These are phyloP conservation scores for Debaryomyces udenii DNA, from an alignment of 1,139 yeast genomes.

Conservation along the genomic window DNA sequence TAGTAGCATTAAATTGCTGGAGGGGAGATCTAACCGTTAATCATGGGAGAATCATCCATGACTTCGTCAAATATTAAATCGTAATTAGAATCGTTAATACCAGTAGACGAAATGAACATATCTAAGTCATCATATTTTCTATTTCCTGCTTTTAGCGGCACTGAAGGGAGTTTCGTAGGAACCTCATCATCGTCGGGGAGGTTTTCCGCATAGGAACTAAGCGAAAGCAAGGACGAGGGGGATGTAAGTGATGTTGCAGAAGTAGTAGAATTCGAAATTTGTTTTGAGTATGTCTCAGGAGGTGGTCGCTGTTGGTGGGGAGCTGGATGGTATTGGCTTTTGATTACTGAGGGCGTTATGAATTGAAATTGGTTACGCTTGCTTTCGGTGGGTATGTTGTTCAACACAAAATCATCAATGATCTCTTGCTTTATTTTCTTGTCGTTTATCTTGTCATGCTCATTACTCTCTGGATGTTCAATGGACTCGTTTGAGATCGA, in stretches of 20 bases:
- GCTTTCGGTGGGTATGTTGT: constrained; percentile 37
- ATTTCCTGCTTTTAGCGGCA: constrained; percentile 1
- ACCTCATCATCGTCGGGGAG: constrained; percentile 6
- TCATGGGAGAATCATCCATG: constrained; percentile 27
- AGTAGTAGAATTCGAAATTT: constrained; percentile 12
- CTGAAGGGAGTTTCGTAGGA: neutral
- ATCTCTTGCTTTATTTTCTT: constrained; percentile 43
- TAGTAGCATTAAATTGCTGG: too few relatives aligned
- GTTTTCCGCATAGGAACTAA: constrained; percentile 28
- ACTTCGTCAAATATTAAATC: constrained; percentile 35
- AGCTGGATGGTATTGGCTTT: constrained; percentile 11
- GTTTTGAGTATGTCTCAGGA: constrained; percentile 13
- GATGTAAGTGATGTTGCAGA: constrained; percentile 31
- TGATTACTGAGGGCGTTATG: constrained; percentile 23
- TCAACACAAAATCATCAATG: constrained; percentile 42
- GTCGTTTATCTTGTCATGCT: constrained; percentile 22
- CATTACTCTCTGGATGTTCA: constrained; percentile 8
- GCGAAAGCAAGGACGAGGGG: constrained; percentile 38
- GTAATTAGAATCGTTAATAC: constrained; percentile 17
- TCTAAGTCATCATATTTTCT: constrained; percentile 13
- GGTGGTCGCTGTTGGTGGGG: constrained; percentile 12
- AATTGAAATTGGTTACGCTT: constrained; percentile 16
- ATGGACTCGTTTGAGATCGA: constrained; percentile 18
- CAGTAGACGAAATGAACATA: constrained; percentile 3
- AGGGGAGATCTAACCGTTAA: constrained; percentile 17